phyloP scores from a whole-genome alignment of 83 land plant genomes.

The Isoetes engelmannii region DNA sequence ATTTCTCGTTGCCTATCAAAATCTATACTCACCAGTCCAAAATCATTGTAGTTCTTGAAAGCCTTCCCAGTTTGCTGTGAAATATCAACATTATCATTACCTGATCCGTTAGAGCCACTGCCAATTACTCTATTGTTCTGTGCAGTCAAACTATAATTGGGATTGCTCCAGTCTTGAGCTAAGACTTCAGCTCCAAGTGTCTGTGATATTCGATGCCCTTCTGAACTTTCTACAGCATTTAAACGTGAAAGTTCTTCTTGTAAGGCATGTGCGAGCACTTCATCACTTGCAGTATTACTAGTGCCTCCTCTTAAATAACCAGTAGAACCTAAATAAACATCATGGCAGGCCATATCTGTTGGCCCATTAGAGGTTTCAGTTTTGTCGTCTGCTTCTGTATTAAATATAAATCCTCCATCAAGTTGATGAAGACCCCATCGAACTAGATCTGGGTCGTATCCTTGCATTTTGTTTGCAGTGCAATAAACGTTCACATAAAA shows the following conservation, averaged over 20 bases:
- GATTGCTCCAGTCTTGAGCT: background rate
- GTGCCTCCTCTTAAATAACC: background rate
- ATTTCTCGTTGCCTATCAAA: conserved; percentile 8
- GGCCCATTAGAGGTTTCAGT: background rate
- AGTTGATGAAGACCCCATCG: conserved; percentile 54
- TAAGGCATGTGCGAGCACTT: conserved; percentile 48
- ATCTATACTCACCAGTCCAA: background rate
- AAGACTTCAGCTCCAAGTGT: background rate
- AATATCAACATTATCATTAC: background rate
- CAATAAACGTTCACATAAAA: background rate
- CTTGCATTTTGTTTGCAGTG: conserved; percentile 31
- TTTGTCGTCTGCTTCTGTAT: too few species aligned
- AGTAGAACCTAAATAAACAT: background rate
- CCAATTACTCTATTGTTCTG: conserved; percentile 10
- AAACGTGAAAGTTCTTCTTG: conserved; percentile 46
- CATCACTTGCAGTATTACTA: conserved; percentile 43
- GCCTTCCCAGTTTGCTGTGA: background rate
- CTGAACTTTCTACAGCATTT: conserved; percentile 49
- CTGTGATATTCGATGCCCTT: background rate
- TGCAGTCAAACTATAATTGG: too few species aligned
- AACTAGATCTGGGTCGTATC: conserved; percentile 47
- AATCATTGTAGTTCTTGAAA: background rate
- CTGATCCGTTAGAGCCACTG: background rate
- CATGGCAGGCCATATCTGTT: conserved; percentile 8
- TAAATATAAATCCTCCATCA: conserved; percentile 30